phyloP scores from a whole-genome alignment of 345 rosid genomes.

The Rhodamnia rubescens region DNA sequence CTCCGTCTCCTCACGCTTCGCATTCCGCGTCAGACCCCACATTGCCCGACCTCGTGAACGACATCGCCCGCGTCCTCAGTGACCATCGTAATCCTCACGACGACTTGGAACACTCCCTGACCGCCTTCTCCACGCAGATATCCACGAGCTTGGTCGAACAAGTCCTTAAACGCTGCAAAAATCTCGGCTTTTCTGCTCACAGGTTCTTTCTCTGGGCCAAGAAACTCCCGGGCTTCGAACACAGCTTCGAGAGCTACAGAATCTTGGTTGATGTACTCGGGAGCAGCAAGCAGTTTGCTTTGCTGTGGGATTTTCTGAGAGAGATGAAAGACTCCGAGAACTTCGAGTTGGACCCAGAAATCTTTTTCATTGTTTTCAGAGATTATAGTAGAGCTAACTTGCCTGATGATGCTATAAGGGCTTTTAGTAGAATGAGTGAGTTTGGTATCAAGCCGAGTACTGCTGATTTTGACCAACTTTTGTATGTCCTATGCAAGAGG shows the following conservation, averaged over 20 bases:
- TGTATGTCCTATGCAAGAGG: constrained; percentile 53
- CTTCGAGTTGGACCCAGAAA: constrained; percentile 26
- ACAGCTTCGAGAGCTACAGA: constrained; percentile 42
- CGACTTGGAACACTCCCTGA: constrained; percentile 53
- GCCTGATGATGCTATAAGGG: constrained; percentile 62
- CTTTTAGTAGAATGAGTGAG: constrained; percentile 68
- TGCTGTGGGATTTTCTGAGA: constrained; percentile 70
- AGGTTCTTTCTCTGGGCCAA: constrained; percentile 91
- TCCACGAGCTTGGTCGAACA: constrained; percentile 61
- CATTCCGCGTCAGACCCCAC: constrained; percentile 6
- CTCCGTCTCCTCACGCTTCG: constrained; percentile 11
- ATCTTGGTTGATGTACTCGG: constrained; percentile 69
- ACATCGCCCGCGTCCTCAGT: constrained; percentile 63
- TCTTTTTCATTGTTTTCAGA: constrained; percentile 71
- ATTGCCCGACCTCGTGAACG: constrained; percentile 38
- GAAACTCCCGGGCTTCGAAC: constrained; percentile 43
- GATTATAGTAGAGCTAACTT: constrained; percentile 61
- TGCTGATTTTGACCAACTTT: constrained; percentile 54
- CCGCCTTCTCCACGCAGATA: constrained; percentile 27
- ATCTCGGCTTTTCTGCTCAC: constrained; percentile 74
- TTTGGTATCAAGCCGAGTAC: constrained; percentile 56
- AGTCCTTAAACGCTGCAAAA: constrained; percentile 72
- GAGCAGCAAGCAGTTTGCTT: constrained; percentile 49
- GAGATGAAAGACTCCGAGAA: constrained; percentile 45
- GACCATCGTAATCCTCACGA: constrained; percentile 69